Conservation (phyloP, 306 rosid species). For the Erythrophleum fordii region DNA sequence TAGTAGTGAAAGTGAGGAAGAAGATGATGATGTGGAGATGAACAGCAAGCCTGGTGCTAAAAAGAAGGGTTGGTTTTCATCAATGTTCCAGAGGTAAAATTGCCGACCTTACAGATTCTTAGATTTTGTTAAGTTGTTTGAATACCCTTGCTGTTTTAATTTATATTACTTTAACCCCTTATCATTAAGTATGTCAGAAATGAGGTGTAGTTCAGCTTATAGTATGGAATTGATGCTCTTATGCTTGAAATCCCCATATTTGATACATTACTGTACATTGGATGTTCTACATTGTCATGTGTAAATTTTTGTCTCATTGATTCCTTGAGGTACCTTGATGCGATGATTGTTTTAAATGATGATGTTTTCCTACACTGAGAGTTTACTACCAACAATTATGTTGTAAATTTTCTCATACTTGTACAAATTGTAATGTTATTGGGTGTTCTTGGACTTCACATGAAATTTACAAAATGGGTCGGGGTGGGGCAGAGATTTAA, state of each 20-base stretch:
- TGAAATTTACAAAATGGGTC: not conserved
- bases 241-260: not conserved
- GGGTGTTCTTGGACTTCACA: not conserved
- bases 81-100: constrained; percentile 91
- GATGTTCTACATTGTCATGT: constrained; percentile 7
- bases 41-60: constrained; percentile 75
- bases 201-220: not conserved
- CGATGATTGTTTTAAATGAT: constrained; percentile 12
- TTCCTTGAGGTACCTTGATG: constrained; percentile 19
- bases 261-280: constrained; percentile 4
- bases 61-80: constrained; percentile 97
- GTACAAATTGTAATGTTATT: constrained; percentile 17
- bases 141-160: not conserved
- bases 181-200: not conserved
- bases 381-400: not conserved
- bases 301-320: constrained; percentile 25
- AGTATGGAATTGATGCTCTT: not conserved
- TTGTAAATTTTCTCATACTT: not conserved
- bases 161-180: not conserved
- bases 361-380: not conserved
- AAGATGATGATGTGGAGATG: constrained; percentile 69
- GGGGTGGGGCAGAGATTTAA: not conserved
- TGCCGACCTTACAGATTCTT: constrained; percentile 14
- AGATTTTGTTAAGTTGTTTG: constrained; percentile 4
- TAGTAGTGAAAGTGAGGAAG: constrained; percentile 97